Percentiles rank a stretch among this genome's conserved stretches.
Evolutionary conservation across 164 flowering plant species (phyloP).

Genomic region (Tetracentron sinense): DNA sequence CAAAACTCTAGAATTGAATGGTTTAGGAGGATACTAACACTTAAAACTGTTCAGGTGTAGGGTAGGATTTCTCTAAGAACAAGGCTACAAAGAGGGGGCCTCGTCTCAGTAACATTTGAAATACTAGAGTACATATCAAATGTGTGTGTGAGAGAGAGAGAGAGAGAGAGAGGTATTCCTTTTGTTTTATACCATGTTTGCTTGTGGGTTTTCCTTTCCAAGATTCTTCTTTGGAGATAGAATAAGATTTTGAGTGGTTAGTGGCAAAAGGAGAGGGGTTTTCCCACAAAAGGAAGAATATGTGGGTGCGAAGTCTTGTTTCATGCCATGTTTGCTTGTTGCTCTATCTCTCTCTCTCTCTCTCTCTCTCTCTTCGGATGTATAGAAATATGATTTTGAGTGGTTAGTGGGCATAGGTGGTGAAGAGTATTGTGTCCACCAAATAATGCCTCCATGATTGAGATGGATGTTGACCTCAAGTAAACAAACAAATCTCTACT

Average conservation of each 20-base stretch:
- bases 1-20: no score
- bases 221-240: background rate
- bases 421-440: conserved; percentile 15
- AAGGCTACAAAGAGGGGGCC: no score
- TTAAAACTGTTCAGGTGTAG: no score
- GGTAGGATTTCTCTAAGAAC: no score
- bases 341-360: background rate
- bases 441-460: conserved; percentile 39
- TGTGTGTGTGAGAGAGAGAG: conserved; percentile 8
- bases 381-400: background rate
- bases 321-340: conserved; percentile 16
- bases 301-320: conserved; percentile 19
- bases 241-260: conserved; percentile 9
- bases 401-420: conserved; percentile 9
- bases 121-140: background rate
- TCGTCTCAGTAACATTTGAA: no score
- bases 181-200: conserved; percentile 9
- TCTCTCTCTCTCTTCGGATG: background rate
- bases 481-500: conserved; percentile 23
- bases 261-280: conserved; percentile 13
- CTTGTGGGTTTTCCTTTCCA: conserved; percentile 1
- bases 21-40: no score
- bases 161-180: background rate
- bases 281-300: conserved; percentile 2
- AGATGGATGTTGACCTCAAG: conserved; percentile 39